Percentiles rank a stretch among this genome's conserved stretches.
Evolutionary conservation across 1,284 basidiomycete species (phyloP).

Genomic region (Moesziomyces globuligerus): DNA sequence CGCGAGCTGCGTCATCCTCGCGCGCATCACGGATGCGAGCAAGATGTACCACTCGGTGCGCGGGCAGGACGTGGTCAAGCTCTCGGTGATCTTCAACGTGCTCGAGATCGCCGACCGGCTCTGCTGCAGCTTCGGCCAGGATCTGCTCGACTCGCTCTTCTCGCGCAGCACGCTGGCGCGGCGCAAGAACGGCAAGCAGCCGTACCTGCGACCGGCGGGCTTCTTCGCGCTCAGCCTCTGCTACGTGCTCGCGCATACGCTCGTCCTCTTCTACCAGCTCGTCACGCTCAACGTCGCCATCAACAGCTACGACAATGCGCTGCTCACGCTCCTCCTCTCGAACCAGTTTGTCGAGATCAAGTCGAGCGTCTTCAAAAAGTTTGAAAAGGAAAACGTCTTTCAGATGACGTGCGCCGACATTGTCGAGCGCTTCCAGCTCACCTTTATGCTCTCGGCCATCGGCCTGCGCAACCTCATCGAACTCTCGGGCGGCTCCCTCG

Average conservation of each 20-base stretch:
- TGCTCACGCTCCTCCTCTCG: conserved; percentile 91
- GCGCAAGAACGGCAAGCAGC: conserved; percentile 68
- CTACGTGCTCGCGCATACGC: conserved; percentile 82
- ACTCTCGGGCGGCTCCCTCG: conserved; percentile 74
- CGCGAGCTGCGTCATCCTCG: conserved; percentile 79
- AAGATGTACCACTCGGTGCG: conserved; percentile 98
- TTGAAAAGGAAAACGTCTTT: conserved; percentile 99
- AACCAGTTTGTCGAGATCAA: conserved; percentile 99
- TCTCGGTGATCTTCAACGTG: conserved; percentile 98
- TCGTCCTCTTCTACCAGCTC: conserved; percentile 97
- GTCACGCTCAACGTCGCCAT: conserved; percentile 96
- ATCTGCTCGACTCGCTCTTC: conserved; percentile 94
- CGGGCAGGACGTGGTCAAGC: conserved; percentile 85
- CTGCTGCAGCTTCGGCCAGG: conserved; percentile 96
- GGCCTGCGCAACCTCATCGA: conserved; percentile 96
- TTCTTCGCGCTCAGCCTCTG: conserved; percentile 85
- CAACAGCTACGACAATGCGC: conserved; percentile 96
- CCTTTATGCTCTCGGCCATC: conserved; percentile 89
- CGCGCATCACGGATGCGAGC: conserved; percentile 89
- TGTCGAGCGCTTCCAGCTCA: conserved; percentile 94
- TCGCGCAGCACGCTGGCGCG: conserved; percentile 86
- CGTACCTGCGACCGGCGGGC: conserved; percentile 77
- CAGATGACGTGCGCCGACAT: conserved; percentile 91
- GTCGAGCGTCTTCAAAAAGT: conserved; percentile 98
- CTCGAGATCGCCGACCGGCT: conserved; percentile 87